Conservation (phyloP, 2,329 filamentous ascomycete species). For the Remersonia thermophila region DNA sequence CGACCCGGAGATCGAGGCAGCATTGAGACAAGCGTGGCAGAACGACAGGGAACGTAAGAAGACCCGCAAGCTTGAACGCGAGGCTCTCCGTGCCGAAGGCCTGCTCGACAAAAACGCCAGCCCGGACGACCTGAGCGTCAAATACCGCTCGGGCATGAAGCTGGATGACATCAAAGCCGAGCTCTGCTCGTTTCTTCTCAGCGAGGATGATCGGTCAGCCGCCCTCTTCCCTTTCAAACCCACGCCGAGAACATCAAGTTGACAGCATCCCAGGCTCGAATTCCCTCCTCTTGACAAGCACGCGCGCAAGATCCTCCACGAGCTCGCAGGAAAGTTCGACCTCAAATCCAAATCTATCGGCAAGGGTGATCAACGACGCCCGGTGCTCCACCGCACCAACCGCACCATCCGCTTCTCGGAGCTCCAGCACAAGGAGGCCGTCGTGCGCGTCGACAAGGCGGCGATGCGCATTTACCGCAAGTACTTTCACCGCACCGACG, state of each 20-base stretch:
- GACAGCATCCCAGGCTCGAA: constrained; percentile 40
- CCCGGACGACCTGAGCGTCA: constrained; percentile 49
- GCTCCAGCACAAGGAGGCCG: constrained; percentile 34
- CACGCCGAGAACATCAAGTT: background rate
- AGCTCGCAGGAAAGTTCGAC: constrained; percentile 60
- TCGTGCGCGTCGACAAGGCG: constrained; percentile 37
- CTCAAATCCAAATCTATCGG: constrained; percentile 79
- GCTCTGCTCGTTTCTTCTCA: constrained; percentile 57
- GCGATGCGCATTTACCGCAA: constrained; percentile 36
- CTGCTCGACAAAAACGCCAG: constrained; percentile 48
- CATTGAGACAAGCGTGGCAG: constrained; percentile 47
- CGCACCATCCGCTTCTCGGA: constrained; percentile 51
- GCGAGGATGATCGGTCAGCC: constrained; percentile 48
- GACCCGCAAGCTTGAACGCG: constrained; percentile 55
- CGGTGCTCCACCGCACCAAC: constrained; percentile 62
- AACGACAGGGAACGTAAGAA: constrained; percentile 63
- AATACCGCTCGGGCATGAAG: constrained; percentile 61
- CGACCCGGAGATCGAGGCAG: constrained; percentile 54
- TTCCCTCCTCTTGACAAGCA: constrained; percentile 76
- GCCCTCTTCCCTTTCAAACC: constrained; percentile 1
- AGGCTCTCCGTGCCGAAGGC: constrained; percentile 53
- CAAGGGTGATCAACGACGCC: constrained; percentile 58
- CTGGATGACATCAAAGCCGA: constrained; percentile 60
- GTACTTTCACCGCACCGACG: constrained; percentile 44
- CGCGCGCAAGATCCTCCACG: constrained; percentile 67